Conservation (phyloP, 768 basidiomycete species). For the Cystobasidium tubakii region DNA sequence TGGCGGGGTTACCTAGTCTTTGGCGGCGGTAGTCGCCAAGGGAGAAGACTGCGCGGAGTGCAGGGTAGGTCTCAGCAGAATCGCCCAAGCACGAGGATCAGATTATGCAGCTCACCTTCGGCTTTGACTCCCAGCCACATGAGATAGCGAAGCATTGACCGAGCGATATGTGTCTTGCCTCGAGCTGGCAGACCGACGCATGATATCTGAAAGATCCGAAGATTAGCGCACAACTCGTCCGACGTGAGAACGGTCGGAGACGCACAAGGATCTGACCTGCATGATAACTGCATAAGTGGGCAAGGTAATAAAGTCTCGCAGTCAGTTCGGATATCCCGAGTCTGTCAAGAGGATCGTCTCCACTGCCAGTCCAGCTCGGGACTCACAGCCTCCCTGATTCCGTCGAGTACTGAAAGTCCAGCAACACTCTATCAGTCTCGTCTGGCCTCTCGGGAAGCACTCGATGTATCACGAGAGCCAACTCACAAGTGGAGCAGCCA, state of each 20-base stretch:
- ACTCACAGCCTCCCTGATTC: conserved; percentile 31
- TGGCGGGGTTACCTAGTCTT: conserved; percentile 77
- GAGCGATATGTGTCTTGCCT: conserved; percentile 93
- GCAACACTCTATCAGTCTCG: neutral
- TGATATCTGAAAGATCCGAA: neutral
- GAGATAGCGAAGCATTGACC: conserved; percentile 91
- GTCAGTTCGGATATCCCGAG: too few species aligned
- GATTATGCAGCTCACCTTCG: conserved; percentile 63
- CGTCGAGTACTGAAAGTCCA: conserved; percentile 22
- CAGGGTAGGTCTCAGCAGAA: neutral
- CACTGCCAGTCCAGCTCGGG: neutral
- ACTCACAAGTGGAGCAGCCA: conserved; percentile 35
- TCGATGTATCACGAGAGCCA: too few species aligned
- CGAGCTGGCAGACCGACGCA: conserved; percentile 55
- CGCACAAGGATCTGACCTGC: conserved; percentile 35
- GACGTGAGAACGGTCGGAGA: too few species aligned
- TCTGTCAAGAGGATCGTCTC: too few species aligned
- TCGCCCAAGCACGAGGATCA: conserved; percentile 48
- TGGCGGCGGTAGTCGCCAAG: conserved; percentile 91
- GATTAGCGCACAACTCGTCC: neutral
- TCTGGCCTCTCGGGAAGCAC: too few species aligned
- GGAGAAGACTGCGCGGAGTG: conserved; percentile 61
- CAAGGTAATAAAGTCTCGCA: too few species aligned
- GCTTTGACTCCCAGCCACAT: conserved; percentile 98
- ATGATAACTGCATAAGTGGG: conserved; percentile 13